These are phyloP conservation scores for Saccharomyces mikatae DNA, from an alignment of 805 yeast genomes.

Conservation along the genomic window DNA sequence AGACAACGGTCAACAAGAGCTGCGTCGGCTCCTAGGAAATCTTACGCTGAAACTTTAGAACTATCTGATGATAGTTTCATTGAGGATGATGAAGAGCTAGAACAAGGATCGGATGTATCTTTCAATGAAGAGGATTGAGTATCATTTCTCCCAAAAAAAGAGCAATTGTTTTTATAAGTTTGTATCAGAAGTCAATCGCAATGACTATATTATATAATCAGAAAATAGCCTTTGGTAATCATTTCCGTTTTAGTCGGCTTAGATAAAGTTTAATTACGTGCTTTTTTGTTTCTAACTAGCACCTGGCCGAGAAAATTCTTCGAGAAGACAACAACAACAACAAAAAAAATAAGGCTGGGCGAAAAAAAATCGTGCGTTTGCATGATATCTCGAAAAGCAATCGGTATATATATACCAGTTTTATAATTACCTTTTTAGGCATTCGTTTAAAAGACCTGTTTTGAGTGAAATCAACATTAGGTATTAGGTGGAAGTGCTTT, in stretches of 20 bases:
- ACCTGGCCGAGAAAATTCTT: neutral
- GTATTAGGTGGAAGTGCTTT: neutral
- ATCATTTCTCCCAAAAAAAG: neutral
- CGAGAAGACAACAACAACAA: neutral
- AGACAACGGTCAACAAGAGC: constrained; percentile 18
- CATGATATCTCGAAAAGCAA: neutral
- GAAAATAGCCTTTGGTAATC: neutral
- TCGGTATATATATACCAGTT: neutral
- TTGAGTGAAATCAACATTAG: neutral
- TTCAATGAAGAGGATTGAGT: constrained; percentile 15
- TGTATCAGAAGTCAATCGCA: neutral
- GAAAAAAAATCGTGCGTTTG: neutral
- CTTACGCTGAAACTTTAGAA: constrained; percentile 16
- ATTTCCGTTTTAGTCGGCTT: neutral
- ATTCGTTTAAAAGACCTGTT: neutral
- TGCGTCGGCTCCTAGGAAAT: constrained; percentile 7
- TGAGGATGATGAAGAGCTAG: constrained; percentile 16
- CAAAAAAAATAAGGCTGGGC: neutral
- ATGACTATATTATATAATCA: neutral
- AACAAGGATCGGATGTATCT: constrained; percentile 13
- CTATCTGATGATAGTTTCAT: constrained; percentile 24
- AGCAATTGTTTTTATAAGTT: neutral
- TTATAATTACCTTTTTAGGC: neutral
- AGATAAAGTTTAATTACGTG: neutral
- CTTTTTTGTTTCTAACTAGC: neutral